Evolutionary conservation across 805 yeast species (phyloP).

Genomic region (Dipodascopsis tothii): DNA sequence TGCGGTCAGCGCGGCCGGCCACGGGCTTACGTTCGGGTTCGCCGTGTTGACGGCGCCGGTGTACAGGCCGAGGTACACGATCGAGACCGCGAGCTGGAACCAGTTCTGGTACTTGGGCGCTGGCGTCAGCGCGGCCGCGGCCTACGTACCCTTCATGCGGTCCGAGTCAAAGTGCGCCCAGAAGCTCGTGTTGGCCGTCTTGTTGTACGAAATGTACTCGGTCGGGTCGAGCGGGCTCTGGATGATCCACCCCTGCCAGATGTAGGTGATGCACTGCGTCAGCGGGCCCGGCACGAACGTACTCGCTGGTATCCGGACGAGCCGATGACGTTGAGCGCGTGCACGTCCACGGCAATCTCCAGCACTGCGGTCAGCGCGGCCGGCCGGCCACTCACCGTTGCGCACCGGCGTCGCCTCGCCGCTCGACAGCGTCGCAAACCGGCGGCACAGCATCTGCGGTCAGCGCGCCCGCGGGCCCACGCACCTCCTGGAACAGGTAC

Average conservation of each 20-base stretch:
- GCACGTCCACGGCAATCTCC: constrained; percentile 82
- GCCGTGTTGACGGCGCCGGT: constrained; percentile 58
- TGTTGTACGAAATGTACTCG: constrained; percentile 57
- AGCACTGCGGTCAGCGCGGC: constrained; percentile 33
- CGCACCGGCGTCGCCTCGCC: constrained; percentile 49
- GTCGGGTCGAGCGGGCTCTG: constrained; percentile 65
- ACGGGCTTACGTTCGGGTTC: constrained; percentile 34
- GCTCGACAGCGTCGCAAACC: constrained; percentile 62
- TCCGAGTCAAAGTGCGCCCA: constrained; percentile 69
- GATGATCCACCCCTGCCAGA: constrained; percentile 90
- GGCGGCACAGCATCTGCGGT: constrained; percentile 54
- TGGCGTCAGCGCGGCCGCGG: neutral
- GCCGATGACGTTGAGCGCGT: constrained; percentile 66
- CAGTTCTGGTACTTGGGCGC: constrained; percentile 78
- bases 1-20: constrained; percentile 14
- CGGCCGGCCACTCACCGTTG: constrained; percentile 36
- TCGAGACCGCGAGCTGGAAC: constrained; percentile 59
- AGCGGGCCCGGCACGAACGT: no score
- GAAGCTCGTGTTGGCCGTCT: constrained; percentile 48
- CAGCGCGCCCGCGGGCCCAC: neutral
- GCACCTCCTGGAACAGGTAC: constrained; percentile 43
- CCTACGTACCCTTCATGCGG: constrained; percentile 45
- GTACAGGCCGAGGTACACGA: constrained; percentile 54
- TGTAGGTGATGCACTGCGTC: constrained; percentile 80
- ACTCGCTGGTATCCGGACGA: constrained; percentile 63